Base-by-base conservation (phyloP, 371 early-diverging fungal species). In the Dentiscutata heterogama region DNA sequence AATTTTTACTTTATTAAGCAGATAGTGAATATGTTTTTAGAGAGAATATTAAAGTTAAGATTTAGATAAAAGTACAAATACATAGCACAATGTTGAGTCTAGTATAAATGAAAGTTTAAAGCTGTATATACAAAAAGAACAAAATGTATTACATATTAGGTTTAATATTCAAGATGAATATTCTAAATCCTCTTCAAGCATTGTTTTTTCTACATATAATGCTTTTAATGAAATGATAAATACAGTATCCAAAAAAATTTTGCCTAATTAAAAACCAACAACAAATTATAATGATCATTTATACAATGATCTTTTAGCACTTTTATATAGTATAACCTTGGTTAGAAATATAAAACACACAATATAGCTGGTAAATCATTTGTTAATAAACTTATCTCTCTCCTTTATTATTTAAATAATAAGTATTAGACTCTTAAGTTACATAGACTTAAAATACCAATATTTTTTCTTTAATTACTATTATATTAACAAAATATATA, bases 381-480 rank as follows among this genome's bases (percentile, higher is more conserved):
- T 10, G 22, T 42, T 39, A 20, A 68, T n/a, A 2, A 11, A 6
- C 31, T 68, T 20, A 18, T n/a, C 0, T 2, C 31, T 4, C 39
- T 68, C 10, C 20, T 68, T 39, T 68, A 7, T 0, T 68, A 68
- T 68, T 31, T 68, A 1, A 5, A 68, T 68, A 10, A 46, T 10
- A 46, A 46, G 46, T 10, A 46, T 10, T 0, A 8, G 10, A 46
- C 46, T 46, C 68, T n/a, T 18, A 29, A 68, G 16, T 8, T 39
- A n/a, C 68, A n/a, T n/a, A 68, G 39, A 11, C 35, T 68, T 39
- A 42, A 68, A 68, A 35, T 39, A 68, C 18, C 39, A 68, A n/a
- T 3, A 7, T 20, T 68, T 11, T 39, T n/a, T 18, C 46, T 68
- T 68, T 1, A 16, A 68, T 11, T 39, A 31, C 20, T 20, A 39